A percentile compares a stretch with the other conserved stretches of the same genome.
Conservation (phyloP, 2,329 filamentous ascomycete genomes). For the Trichoderma arundinaceum region DNA sequence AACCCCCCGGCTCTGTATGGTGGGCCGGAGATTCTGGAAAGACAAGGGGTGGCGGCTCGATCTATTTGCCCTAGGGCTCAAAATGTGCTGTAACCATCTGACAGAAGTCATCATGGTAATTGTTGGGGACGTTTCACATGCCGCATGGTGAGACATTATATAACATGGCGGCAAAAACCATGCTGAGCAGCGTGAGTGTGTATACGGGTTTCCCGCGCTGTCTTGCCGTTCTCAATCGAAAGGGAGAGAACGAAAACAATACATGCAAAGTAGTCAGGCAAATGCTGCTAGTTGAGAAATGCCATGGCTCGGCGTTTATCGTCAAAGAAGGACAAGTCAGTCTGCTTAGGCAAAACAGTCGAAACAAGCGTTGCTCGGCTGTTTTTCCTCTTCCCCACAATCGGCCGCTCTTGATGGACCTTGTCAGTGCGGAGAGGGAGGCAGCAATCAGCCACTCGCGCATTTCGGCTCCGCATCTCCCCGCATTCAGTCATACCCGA, state of each 20-base stretch:
- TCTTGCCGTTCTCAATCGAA: no score
- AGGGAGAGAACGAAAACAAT: no score
- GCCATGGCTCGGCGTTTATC: not conserved
- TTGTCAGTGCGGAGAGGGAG: conserved; percentile 24
- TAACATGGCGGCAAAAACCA: not conserved
- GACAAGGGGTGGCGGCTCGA: conserved; percentile 6
- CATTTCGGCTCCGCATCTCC: conserved; percentile 31
- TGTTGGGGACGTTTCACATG: not conserved
- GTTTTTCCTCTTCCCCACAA: conserved; percentile 27
- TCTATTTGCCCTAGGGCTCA: conserved; percentile 17
- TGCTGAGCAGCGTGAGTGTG: not conserved
- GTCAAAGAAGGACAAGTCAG: conserved; percentile 3
- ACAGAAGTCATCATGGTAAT: conserved; percentile 5
- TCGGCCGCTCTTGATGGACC: conserved; percentile 7
- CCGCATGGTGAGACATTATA: conserved; percentile 1
- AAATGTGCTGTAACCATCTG: conserved; percentile 16
- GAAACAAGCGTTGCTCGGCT: conserved; percentile 22
- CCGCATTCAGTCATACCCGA: conserved; percentile 24
- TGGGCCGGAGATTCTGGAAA: conserved; percentile 8
- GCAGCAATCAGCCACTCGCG: not conserved
- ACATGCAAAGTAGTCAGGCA: not conserved
- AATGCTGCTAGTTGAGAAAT: not conserved
- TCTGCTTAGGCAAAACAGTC: not conserved
- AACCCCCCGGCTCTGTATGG: conserved; percentile 15
- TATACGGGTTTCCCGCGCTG: not conserved